Evolutionary conservation across 257 asterid species (phyloP).

Genomic region (Gentiana macrophylla): DNA sequence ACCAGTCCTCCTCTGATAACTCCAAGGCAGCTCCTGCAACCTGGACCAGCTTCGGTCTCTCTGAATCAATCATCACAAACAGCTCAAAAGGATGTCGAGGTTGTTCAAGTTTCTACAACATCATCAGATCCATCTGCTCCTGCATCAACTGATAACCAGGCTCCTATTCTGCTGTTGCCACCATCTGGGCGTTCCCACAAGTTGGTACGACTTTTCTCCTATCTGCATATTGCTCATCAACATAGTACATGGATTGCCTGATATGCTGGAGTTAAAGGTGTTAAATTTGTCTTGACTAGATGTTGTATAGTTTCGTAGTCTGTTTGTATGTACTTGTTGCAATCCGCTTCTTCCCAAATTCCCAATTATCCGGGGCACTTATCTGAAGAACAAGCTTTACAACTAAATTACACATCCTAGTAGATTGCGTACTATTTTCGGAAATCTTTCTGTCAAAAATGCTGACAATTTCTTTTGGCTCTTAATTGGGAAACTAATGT

Average conservation of each 20-base stretch:
- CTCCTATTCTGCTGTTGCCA: conserved; percentile 81
- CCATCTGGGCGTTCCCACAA: conserved; percentile 43
- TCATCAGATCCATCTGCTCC: conserved; percentile 40
- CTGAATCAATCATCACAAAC: conserved; percentile 40
- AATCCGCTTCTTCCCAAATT: no score
- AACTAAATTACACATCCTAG: background rate
- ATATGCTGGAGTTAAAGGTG: no score
- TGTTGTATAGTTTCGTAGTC: background rate
- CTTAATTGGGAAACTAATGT: background rate
- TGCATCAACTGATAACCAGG: conserved; percentile 50
- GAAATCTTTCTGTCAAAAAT: no score
- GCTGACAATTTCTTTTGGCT: background rate
- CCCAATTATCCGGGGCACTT: background rate
- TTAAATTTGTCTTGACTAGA: no score
- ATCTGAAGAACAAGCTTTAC: background rate
- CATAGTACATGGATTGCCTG: background rate
- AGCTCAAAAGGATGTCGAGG: conserved; percentile 84
- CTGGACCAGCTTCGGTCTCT: conserved; percentile 36
- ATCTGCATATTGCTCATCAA: no score
- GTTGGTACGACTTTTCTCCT: conserved; percentile 26
- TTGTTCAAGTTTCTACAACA: conserved; percentile 57
- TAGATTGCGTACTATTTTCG: no score
- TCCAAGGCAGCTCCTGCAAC: conserved; percentile 77
- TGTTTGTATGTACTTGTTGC: background rate
- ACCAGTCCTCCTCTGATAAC: conserved; percentile 61